Evolutionary conservation across 768 basidiomycete genomes (phyloP), one percentile per base, ranked within the genome.

Genomic region (Naganishia onofrii): DNA sequence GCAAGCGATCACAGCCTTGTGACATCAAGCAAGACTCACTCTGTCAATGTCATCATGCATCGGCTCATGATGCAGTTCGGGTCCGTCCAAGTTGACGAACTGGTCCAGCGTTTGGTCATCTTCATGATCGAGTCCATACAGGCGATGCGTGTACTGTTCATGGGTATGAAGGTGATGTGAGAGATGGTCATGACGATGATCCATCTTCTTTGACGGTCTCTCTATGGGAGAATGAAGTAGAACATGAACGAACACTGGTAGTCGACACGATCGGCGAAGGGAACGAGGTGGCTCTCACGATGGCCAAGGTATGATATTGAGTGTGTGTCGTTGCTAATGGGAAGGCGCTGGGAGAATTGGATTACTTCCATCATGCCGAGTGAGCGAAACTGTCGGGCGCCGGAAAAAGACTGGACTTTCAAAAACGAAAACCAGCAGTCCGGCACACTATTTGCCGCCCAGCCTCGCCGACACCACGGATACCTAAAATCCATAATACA

Each of bases 181-280:
- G 38, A 63, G 60, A 63, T 63, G 60, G 29, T 44, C 60, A 63
- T 63, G 60, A 19, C 38, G 23, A 63, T 63, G 60, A 46, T 63
- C 60, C 60, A 63, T 63, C 60, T 23, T 63, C 23, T 23, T 38
- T 23, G 38, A 23, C 17, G 29, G 42, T 15, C 32, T 15, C 32
- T 34, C 13, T 32, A 32, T 21, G 6, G 48, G n/a, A 51, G 48
- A 21, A 21, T n/a, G 48, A 42, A 26, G 60, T 63, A 63, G 60
- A 63, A 28, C 38, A 44, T 63, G 36, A 29, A 44, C 28, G 38
- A 63, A 63, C 60, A 63, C 60, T 31, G 57, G 60, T 38, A 5
- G 38, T 17, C n/a, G 38, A 32, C 60, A 63, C 60, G 60, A 63
- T 63, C 34, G 60, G 26, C 48, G 23, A 51, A 26, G 48, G n/a